Evolutionary conservation across 2,329 filamentous ascomycete species (phyloP), one percentile per base, ranked within the genome.

Genomic region (Ascochyta clinopodiicola): DNA sequence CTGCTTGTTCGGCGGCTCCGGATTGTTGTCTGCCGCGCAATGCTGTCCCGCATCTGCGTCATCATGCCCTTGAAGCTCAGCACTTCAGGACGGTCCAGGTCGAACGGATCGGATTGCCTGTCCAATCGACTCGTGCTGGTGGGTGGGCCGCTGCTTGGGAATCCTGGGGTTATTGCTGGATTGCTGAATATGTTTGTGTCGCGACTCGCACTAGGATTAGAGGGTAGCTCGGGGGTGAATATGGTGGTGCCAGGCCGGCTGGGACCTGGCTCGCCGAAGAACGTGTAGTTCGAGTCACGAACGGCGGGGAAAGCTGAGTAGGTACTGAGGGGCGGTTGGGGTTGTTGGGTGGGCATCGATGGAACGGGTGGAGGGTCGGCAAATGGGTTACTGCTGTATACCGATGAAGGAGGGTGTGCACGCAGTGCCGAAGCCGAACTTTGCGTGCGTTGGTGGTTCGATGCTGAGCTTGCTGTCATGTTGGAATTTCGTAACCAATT

Each of bases 61-160:
- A 63, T 56, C 15, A 73, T 66, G 36, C 58, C 61, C 4, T 71
- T 67, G 42, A 75, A 73, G 0, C 71, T 69, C 8, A 77, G 61
- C 8, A 77, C 69, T 53, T 77, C 75, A 9, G 75, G 75, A 12
- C 73, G 63, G 48, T 77, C 75, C 13, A 77, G 69, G 51, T 77
- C 75, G 39, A 77, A 77, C 0, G 75, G 75, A 51, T 77, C 75
- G 1, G 73, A 76, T 36, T 76, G 72, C 13, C 74, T 70, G 31
- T 72, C 68, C n/a, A 61, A 66, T 7, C 70, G 66, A 21, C 46
- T 51, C 12, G 42, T 50, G 42, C 42, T 50, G 17, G 51, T 55
- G 22, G 46, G 45, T 5, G 39, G 35, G 15, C 51, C 51, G 29
- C 51, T 19, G 17, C 39, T 50, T 13, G 44, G 52, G 32, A 47